These are phyloP conservation scores for Auricularia auricula-judae DNA, from an alignment of 768 basidiomycete species.

Conservation along the genomic window DNA sequence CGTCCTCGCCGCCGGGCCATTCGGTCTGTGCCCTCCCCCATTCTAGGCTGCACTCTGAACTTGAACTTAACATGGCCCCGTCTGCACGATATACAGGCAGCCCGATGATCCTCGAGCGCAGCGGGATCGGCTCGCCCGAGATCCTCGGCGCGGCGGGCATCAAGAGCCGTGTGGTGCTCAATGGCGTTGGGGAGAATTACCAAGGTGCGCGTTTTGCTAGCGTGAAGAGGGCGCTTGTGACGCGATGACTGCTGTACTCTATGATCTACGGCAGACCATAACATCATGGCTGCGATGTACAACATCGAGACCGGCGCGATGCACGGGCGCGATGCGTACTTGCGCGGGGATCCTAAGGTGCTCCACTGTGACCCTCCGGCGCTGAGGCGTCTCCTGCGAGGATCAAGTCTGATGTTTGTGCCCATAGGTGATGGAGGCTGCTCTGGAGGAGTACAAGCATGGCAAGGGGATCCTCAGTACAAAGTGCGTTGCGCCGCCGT, in stretches of 20 bases:
- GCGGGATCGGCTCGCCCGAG: background rate
- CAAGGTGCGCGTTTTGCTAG: background rate
- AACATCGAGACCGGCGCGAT: background rate
- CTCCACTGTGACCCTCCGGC: background rate
- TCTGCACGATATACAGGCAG: background rate
- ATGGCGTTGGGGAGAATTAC: background rate
- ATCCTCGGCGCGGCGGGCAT: background rate
- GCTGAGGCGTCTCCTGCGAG: background rate
- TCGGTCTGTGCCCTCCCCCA: background rate
- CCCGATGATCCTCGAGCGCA: background rate
- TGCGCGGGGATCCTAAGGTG: background rate
- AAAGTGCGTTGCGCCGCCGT: too few relatives aligned
- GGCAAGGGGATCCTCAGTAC: too few relatives aligned
- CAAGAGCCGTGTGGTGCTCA: background rate
- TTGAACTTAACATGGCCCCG: background rate
- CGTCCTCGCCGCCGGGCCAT: background rate
- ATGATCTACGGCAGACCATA: background rate
- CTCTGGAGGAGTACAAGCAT: background rate
- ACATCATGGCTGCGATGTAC: background rate
- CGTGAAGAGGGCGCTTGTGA: background rate
- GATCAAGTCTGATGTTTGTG: too few relatives aligned
- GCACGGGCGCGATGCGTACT: background rate
- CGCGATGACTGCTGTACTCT: too few relatives aligned
- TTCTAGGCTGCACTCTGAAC: background rate
- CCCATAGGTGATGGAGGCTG: background rate